phyloP scores from a whole-genome alignment of 1,284 basidiomycete species.

The Cryptococcus wingfieldii region DNA sequence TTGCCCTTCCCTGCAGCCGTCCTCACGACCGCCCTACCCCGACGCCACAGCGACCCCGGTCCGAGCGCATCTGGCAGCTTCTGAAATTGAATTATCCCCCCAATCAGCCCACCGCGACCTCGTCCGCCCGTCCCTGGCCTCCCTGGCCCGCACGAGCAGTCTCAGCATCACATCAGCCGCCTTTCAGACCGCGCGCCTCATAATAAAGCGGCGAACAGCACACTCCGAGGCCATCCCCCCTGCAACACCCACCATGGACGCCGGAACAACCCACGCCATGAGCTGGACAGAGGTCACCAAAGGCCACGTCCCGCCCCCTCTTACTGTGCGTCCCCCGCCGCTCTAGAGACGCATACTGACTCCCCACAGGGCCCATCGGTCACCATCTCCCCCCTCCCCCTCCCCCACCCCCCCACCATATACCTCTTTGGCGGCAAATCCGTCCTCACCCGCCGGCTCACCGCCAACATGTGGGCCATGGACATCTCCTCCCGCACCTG shows the following conservation, averaged over 20 bases:
- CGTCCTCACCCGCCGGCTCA: slow-evolving; percentile 79
- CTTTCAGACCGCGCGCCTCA: neutral
- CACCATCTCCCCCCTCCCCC: slow-evolving; percentile 38
- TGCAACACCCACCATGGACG: slow-evolving; percentile 23
- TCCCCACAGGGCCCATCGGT: slow-evolving; percentile 36
- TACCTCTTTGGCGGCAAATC: slow-evolving; percentile 71
- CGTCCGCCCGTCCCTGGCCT: too few relatives aligned
- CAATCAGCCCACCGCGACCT: too few relatives aligned
- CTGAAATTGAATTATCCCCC: too few relatives aligned
- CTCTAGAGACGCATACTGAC: neutral
- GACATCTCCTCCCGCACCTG: slow-evolving; percentile 73
- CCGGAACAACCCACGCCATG: slow-evolving; percentile 59
- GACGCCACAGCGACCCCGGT: too few relatives aligned
- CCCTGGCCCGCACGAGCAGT: too few relatives aligned
- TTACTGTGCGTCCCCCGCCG: neutral
- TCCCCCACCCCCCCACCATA: slow-evolving; percentile 34
- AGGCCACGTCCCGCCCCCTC: slow-evolving; percentile 66
- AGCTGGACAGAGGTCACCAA: slow-evolving; percentile 75
- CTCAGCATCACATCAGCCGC: neutral
- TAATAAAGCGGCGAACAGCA: neutral
- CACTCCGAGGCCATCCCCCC: neutral
- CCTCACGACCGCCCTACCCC: too few relatives aligned
- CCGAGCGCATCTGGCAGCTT: too few relatives aligned
- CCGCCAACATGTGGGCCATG: slow-evolving; percentile 80
- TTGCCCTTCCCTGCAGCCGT: too few relatives aligned